Evolutionary conservation across 805 yeast species (phyloP).

Genomic region (Grigorovia transvaalensis): DNA sequence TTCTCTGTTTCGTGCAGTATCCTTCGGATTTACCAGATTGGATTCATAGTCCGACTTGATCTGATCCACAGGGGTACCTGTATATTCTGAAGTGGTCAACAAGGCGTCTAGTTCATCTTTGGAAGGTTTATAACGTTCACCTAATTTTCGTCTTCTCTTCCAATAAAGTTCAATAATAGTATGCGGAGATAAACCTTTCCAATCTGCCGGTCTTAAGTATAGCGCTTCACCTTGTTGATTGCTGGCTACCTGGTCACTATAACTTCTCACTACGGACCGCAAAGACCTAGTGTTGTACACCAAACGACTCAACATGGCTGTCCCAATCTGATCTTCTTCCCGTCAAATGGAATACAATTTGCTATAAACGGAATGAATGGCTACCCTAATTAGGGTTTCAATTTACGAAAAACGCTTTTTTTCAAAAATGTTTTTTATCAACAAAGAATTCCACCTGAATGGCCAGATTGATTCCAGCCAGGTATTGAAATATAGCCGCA

Average conservation of each 20-base stretch:
- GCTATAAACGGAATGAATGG: too few relatives aligned
- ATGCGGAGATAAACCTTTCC: conserved; percentile 61
- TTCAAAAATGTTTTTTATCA: neutral
- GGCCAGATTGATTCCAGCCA: neutral
- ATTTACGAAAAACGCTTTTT: neutral
- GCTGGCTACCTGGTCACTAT: neutral
- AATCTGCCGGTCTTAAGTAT: conserved; percentile 52
- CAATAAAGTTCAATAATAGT: conserved; percentile 51
- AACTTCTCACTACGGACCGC: neutral
- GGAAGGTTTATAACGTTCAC: conserved; percentile 39
- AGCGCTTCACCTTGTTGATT: conserved; percentile 10
- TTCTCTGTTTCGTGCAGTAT: neutral
- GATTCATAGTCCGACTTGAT: conserved; percentile 28
- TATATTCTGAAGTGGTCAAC: conserved; percentile 35
- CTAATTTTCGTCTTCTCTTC: conserved; percentile 45
- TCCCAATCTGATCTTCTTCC: neutral
- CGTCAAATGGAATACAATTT: too few relatives aligned
- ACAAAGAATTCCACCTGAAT: neutral
- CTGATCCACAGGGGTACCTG: conserved; percentile 30
- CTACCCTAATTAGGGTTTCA: neutral
- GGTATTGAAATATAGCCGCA: neutral
- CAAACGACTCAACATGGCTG: neutral
- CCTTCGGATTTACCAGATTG: neutral
- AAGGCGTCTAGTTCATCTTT: conserved; percentile 49
- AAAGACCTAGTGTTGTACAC: neutral